phyloP scores from a whole-genome alignment of 345 rosid species.

The Physaria fendleri region DNA sequence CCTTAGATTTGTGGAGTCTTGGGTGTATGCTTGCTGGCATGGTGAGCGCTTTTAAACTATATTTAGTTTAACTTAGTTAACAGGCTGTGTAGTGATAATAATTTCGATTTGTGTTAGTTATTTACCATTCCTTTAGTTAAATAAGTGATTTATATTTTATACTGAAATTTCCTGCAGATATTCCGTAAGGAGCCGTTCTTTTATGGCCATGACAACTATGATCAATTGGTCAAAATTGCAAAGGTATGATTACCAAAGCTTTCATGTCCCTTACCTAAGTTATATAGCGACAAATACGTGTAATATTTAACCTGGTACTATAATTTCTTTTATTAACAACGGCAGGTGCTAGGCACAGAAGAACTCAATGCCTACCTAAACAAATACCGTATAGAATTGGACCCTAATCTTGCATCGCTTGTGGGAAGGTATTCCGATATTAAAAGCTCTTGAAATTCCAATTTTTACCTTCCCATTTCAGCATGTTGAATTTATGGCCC shows the following conservation, averaged over 20 bases:
- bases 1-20: conserved; percentile 97
- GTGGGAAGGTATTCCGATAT: conserved; percentile 67
- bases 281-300: neutral
- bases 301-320: neutral
- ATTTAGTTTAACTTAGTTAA: neutral
- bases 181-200: conserved; percentile 98
- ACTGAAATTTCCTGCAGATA: conserved; percentile 52
- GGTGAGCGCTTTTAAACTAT: conserved; percentile 40
- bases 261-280: neutral
- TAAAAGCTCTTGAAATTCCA: neutral
- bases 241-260: conserved; percentile 45
- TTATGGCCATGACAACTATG: conserved; percentile 97
- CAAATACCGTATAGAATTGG: conserved; percentile 83
- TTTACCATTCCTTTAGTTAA: neutral
- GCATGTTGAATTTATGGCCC: neutral
- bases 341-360: conserved; percentile 88
- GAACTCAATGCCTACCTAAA: conserved; percentile 74
- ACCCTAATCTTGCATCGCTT: conserved; percentile 79
- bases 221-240: conserved; percentile 93
- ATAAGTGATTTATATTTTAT: conserved; percentile 21
- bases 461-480: neutral
- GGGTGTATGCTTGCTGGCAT: conserved; percentile 99
- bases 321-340: neutral
- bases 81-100: neutral
- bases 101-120: neutral